phyloP scores from a whole-genome alignment of 164 flowering plant species.

The Vitis cinerea region DNA sequence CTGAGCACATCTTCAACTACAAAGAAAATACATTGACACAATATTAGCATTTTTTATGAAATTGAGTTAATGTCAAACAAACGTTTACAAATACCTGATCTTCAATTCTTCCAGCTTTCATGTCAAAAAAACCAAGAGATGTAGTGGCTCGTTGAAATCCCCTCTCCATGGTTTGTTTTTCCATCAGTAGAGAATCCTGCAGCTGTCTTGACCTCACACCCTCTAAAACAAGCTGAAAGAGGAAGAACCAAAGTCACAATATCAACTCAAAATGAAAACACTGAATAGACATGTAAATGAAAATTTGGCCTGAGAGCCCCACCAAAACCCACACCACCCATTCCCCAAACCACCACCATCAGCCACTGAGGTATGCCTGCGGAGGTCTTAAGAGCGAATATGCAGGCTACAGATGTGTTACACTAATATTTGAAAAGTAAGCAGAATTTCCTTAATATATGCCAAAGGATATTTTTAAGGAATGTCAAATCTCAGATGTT shows the following conservation, averaged over 20 bases:
- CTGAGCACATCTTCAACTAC: constrained; percentile 70
- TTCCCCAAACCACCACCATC: too few relatives aligned
- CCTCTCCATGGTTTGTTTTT: constrained; percentile 52
- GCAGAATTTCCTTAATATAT: too few relatives aligned
- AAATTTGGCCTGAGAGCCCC: too few relatives aligned
- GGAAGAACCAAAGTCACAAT: constrained; percentile 2
- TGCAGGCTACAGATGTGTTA: too few relatives aligned
- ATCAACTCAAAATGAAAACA: not conserved
- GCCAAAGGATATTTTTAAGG: too few relatives aligned
- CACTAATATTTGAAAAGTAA: too few relatives aligned
- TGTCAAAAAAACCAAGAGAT: constrained; percentile 45
- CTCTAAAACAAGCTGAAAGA: constrained; percentile 83
- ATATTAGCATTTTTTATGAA: not conserved
- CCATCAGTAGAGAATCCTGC: constrained; percentile 50
- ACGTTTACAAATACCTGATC: constrained; percentile 62
- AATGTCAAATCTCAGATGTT: too few relatives aligned
- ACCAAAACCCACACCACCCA: too few relatives aligned
- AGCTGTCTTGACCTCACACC: constrained; percentile 67
- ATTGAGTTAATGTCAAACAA: not conserved
- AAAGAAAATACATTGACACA: constrained; percentile 13
- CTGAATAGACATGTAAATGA: not conserved
- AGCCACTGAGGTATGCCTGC: too few relatives aligned
- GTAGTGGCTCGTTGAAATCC: constrained; percentile 57
- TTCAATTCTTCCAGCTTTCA: constrained; percentile 61
- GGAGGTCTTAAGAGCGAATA: too few relatives aligned